Evolutionary conservation across 73 alveolate species (phyloP), one percentile per base, ranked within the genome.

Genomic region (Urostyla sp.): DNA sequence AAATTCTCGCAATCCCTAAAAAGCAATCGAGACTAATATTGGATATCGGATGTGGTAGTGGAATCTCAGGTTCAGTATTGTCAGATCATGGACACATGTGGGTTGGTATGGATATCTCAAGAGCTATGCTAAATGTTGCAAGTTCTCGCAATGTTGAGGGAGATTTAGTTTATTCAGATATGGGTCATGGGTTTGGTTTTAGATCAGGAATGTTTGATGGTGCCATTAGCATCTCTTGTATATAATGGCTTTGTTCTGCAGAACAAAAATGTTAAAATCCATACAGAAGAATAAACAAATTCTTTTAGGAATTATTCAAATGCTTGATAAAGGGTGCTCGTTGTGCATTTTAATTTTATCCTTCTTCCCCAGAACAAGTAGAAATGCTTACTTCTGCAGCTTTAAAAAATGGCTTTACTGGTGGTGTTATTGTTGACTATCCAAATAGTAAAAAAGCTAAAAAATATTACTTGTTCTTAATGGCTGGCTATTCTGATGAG

Each of bases 1-100:
- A 96, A 76, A 89, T 96, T 7, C 77, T 96, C 44, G 96, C 97
- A 58, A 95, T 95, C 20, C 97, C 98, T 38, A 85, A 96, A 69
- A 94, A 86, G 28, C 74, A 87, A 76, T 92, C 90, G 28, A 81
- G 98, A 51, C 80, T 95, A 24, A 78, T 96, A 8, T 90, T 96
- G 58, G 99, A 96, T 88, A 90, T 96, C 20, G 99, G 99, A 11
- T 96, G 99, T 57, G 99, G 99, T 38, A 79, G 96, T 54, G 98
- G 99, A 15, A 77, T 95, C 63, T 88, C 95, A 75, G 99, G 99
- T 0, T 74, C 85, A 20, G 96, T 89, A 20, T 67, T 96, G 55
- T 76, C 91, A 16, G 99, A 94, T 60, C 89, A 90, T 40, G 98
- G 98, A 37, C 96, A 94, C 66, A 74, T 88, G 31, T 96, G 99